Conservation (phyloP, 805 yeast species). For the Sugiyamaella americana region DNA sequence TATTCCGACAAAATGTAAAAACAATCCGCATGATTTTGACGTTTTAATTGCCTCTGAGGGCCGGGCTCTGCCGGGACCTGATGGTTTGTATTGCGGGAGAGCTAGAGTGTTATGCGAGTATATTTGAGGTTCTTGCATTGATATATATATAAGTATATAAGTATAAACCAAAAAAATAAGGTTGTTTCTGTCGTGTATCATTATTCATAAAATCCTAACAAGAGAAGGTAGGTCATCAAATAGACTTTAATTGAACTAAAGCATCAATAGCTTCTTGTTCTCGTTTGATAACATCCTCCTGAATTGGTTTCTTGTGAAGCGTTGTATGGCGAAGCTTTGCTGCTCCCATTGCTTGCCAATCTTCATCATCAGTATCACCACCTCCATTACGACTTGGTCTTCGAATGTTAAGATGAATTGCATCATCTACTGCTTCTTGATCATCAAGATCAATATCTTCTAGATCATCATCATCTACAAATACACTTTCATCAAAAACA, state of each 20-base stretch:
- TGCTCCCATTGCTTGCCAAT: conserved; percentile 91
- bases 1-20: neutral
- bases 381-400: conserved; percentile 10
- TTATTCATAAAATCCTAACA: too few relatives aligned
- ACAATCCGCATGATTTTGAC: neutral
- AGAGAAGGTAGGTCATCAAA: too few relatives aligned
- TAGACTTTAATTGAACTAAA: conserved; percentile 48
- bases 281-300: conserved; percentile 10
- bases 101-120: too few relatives aligned
- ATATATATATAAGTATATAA: too few relatives aligned
- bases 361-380: conserved; percentile 92
- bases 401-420: conserved; percentile 5
- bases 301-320: neutral
- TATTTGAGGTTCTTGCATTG: too few relatives aligned
- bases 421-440: neutral
- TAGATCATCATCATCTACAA: conserved; percentile 8
- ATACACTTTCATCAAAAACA: conserved; percentile 18
- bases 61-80: neutral
- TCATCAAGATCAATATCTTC: conserved; percentile 3
- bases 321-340: conserved; percentile 43
- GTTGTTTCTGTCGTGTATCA: too few relatives aligned
- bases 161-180: too few relatives aligned
- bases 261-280: conserved; percentile 62
- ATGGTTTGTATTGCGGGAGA: too few relatives aligned
- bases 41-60: neutral